Base-by-base conservation (phyloP, 805 yeast genomes). In the Myxozyma neotropica region DNA sequence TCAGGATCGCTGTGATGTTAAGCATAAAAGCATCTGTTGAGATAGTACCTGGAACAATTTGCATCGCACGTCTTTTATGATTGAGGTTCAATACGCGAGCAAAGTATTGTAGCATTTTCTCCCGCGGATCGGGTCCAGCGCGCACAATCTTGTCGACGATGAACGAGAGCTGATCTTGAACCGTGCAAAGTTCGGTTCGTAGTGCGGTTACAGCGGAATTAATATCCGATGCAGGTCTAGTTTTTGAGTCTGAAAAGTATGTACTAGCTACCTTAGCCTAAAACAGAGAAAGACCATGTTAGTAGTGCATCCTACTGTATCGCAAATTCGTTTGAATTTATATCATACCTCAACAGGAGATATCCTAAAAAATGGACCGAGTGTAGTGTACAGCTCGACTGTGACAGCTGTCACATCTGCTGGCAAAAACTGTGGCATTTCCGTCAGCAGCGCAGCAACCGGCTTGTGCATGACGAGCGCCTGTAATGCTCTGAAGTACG, bases 41-140 rank as follows among this genome's bases (percentile, higher is more conserved):
- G 52, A 88, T 75, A 57, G 83, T 81, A 15, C 78, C 76, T 12
- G 83, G 81, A 67, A 87, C 85, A 2, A 92, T 87, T 71, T 89
- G 96, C 64, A 87, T 84, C 53, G 96, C 96, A 67, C 89, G 81
- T 74, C 98, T 84, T 66, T 89, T 80, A 73, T 91, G 97, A 71
- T 92, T 91, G 52, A 82, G 79, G 68, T 93, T 89, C n/a, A 89
- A 81, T 42, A 90, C 79, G 27, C 80, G 80, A 1, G 88, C 87
- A 73, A 92, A 84, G 78, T 86, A 91, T 49, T 78, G 74, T 66
- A 94, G 74, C 51, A 92, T 69, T 42, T 77, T 84, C 38, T 77
- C 76, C 62, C 98, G 81, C 0, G 96, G 81, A 12, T 76, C 75
- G 0, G 81, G 75, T 4, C 90, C 84, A 0, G 90, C 89, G 63